Conservation (phyloP, 192 early-diverging fungal species). For the Ramicandelaber brevisporus region DNA sequence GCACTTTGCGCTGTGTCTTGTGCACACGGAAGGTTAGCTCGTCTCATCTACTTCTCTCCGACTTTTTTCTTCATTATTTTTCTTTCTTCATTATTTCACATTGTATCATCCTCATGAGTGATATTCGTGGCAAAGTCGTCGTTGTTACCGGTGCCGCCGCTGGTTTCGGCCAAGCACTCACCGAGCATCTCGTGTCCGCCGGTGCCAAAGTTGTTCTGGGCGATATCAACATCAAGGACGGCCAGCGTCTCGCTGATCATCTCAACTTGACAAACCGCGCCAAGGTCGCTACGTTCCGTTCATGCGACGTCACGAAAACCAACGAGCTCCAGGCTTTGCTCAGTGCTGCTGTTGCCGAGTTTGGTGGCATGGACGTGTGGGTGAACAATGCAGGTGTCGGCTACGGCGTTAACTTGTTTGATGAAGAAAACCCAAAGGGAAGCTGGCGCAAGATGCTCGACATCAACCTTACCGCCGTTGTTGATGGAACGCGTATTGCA, state of each 20-base stretch:
- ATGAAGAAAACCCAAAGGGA: conserved; percentile 14
- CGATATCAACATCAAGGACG: conserved; percentile 23
- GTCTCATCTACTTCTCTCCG: not conserved
- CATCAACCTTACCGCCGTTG: conserved; percentile 47
- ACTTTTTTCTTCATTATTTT: not conserved
- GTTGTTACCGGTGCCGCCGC: conserved; percentile 43
- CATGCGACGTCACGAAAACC: conserved; percentile 21
- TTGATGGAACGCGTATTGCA: conserved; percentile 46
- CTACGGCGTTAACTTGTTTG: conserved; percentile 14
- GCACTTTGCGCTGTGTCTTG: too few relatives aligned
- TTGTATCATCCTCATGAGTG: conserved; percentile 3
- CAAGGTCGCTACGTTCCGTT: conserved; percentile 12
- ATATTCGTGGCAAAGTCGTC: conserved; percentile 26
- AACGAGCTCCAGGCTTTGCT: conserved; percentile 12
- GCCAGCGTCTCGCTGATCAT: conserved; percentile 6
- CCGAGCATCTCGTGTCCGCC: conserved; percentile 22
- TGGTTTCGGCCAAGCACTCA: conserved; percentile 36
- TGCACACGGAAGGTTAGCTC: too few relatives aligned
- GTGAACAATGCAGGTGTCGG: conserved; percentile 38
- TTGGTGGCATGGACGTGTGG: conserved; percentile 27
- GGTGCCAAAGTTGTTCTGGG: conserved; percentile 35
- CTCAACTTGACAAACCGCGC: conserved; percentile 6
- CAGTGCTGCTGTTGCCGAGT: conserved; percentile 13
- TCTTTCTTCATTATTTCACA: not conserved
- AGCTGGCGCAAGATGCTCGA: conserved; percentile 34